Evolutionary conservation across 2,329 filamentous ascomycete genomes (phyloP).

Genomic region (Akanthomyces muscarius): DNA sequence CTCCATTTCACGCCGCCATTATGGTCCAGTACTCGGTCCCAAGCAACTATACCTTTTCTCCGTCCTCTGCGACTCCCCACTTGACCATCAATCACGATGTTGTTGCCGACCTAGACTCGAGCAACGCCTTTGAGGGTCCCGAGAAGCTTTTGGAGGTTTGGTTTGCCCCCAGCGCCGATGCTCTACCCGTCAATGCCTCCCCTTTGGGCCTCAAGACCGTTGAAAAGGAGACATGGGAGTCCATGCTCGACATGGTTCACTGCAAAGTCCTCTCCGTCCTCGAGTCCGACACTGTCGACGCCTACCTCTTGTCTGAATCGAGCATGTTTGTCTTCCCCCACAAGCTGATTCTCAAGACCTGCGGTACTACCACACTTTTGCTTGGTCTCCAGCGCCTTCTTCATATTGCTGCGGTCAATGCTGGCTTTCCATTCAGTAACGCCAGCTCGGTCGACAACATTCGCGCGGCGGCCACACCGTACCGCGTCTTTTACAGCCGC

Average conservation of each 20-base stretch:
- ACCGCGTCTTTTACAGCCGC: conserved; percentile 96
- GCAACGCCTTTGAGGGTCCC: conserved; percentile 94
- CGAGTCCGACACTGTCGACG: conserved; percentile 89
- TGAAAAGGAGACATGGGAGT: conserved; percentile 80
- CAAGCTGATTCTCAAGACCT: conserved; percentile 98
- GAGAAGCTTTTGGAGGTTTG: conserved; percentile 98
- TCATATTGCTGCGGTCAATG: conserved; percentile 82
- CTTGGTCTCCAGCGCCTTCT: conserved; percentile 85
- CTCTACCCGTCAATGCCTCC: conserved; percentile 65
- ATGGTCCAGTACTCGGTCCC: conserved; percentile 85
- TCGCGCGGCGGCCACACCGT: conserved; percentile 75
- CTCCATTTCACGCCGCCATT: conserved; percentile 21
- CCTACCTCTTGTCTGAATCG: conserved; percentile 94
- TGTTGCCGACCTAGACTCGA: conserved; percentile 86
- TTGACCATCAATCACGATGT: conserved; percentile 97
- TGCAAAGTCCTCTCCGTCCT: conserved; percentile 97
- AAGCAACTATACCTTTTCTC: conserved; percentile 76
- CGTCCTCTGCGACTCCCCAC: conserved; percentile 78
- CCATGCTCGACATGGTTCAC: conserved; percentile 96
- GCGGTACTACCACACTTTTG: conserved; percentile 90
- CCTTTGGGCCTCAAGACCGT: conserved; percentile 83
- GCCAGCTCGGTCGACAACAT: conserved; percentile 63
- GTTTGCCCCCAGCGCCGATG: conserved; percentile 78
- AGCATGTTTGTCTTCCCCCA: conserved; percentile 99
- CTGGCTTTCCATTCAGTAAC: conserved; percentile 82